phyloP scores from a whole-genome alignment of 371 early-diverging fungal genomes.

The Mortierella sp. region DNA sequence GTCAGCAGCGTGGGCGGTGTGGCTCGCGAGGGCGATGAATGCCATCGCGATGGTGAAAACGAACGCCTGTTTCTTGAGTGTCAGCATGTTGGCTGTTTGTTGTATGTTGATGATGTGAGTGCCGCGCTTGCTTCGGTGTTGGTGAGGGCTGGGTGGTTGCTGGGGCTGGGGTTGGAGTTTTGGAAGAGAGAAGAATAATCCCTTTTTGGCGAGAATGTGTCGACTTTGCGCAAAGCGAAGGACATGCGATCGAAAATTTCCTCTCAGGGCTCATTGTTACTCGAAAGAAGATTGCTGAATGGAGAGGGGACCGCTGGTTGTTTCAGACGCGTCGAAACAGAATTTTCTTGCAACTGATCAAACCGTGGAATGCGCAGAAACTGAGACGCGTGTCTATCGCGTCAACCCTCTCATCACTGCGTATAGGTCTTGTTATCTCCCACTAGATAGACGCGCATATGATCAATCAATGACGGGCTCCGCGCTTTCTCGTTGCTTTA shows the following conservation, averaged over 20 bases:
- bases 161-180: background rate
- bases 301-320: no score
- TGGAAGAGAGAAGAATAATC: background rate
- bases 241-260: background rate
- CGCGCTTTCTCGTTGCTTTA: no score
- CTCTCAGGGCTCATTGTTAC: background rate
- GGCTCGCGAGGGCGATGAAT: constrained; percentile 23
- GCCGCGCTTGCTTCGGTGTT: background rate
- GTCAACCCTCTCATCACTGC: no score
- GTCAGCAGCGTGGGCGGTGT: constrained; percentile 19
- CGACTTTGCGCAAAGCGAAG: background rate
- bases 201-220: background rate
- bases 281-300: no score
- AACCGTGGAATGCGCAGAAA: no score
- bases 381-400: no score
- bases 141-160: background rate
- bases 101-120: background rate
- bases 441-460: no score
- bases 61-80: constrained; percentile 21
- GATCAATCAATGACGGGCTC: no score
- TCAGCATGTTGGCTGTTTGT: constrained; percentile 12
- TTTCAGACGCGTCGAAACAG: no score
- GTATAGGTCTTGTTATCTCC: no score
- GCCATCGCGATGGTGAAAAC: constrained; percentile 28
- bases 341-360: no score